Evolutionary conservation across 2,329 filamentous ascomycete genomes (phyloP), one percentile per base, ranked within the genome.

Genomic region (Helminthosporium solani): DNA sequence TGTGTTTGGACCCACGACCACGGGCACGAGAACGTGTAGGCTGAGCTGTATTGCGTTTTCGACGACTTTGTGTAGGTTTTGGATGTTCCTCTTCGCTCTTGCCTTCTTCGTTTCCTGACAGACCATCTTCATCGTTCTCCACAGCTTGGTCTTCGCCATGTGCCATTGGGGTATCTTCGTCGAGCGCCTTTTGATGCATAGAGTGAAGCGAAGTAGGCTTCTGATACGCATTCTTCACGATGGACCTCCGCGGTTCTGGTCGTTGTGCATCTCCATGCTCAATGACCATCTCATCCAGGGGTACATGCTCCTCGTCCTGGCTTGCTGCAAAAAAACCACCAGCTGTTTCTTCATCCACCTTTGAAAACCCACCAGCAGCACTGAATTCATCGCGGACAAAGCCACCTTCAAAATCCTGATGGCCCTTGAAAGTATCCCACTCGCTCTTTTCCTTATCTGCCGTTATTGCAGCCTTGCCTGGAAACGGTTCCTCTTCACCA

Each of bases 401-500:
- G 36, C 74, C 74, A 9, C 73, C 73, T 27, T 72, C 73, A 20
- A 69, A 72, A 35, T 66, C 58, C 9, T 60, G 44, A 2, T 65
- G 54, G 3, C 57, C 52, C 5, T 64, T 52, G 21, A 66, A 67
- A 1, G 58, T 60, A 3, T 64, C 60, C 50, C 62, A 70, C 21
- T 72, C 72, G 27, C 65, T 70, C 42, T 75, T 78, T 50, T 82
- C 75, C 11, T 4, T 25, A 14, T n/a, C 3, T 19, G 16, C 18
- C n/a, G 18, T 19, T 7, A 9, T n/a, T 7, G 20, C 3, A 19
- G 71, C 67, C 33, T 95, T 85, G 33, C 95, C 85, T 39, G 90
- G 79, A 66, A 94, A 80, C 16, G 63, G 60, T 3, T 55, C 53
- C 21, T 66, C 61, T 0, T 67, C 61, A 0, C 64, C 64, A 46